Conservation (phyloP, 139 green algal genomes). For the Klebsormidium nitens region DNA sequence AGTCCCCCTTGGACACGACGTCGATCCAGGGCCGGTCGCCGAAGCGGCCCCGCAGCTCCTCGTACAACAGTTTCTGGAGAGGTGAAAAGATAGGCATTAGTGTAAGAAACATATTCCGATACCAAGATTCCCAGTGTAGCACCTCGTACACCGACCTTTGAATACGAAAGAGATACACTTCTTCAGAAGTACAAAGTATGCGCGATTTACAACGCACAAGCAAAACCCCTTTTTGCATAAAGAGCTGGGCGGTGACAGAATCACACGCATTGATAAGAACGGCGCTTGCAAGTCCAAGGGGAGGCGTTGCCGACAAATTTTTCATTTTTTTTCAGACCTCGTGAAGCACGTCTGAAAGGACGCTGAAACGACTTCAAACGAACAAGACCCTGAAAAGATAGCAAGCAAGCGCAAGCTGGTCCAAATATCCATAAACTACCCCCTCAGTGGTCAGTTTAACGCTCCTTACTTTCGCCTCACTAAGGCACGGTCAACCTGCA, state of each 20-base stretch:
- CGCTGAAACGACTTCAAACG: too few relatives aligned
- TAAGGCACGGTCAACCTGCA: neutral
- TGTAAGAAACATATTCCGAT: neutral
- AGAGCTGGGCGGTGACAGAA: neutral
- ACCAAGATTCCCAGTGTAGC: neutral
- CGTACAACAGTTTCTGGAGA: conserved; percentile 15
- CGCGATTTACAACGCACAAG: neutral
- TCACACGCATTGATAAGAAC: too few relatives aligned
- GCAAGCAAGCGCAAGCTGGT: neutral
- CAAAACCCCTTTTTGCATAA: conserved; percentile 8
- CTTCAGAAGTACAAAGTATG: conserved; percentile 5
- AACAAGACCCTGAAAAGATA: too few relatives aligned
- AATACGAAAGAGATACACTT: neutral
- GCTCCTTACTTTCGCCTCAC: neutral
- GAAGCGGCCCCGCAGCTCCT: conserved; percentile 63
- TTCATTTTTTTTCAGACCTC: too few relatives aligned
- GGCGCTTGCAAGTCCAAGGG: too few relatives aligned
- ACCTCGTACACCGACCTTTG: neutral
- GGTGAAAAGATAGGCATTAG: neutral
- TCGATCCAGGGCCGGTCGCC: conserved; percentile 81
- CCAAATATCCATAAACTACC: neutral
- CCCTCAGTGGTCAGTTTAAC: neutral
- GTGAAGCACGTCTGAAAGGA: too few relatives aligned
- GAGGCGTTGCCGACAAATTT: too few relatives aligned
- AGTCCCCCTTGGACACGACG: conserved; percentile 85